phyloP scores from a whole-genome alignment of 2,329 filamentous ascomycete genomes.

The Stemphylium vesicarium region DNA sequence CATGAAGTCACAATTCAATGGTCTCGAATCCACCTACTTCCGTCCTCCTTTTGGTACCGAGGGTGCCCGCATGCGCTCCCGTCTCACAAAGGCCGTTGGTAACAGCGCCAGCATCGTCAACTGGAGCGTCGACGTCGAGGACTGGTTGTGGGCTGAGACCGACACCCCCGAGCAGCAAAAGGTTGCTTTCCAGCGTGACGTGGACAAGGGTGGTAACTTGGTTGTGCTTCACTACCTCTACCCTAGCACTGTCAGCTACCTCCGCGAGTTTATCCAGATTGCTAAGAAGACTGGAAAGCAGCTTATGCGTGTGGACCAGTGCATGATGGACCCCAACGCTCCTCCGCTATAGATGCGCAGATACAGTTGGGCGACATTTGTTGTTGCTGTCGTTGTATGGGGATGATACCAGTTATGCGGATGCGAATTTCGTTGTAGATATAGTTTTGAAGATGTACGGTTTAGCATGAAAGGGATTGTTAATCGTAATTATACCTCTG shows the following conservation, averaged over 20 bases:
- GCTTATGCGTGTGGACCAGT: constrained; percentile 71
- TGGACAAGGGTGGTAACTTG: constrained; percentile 67
- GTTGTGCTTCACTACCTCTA: constrained; percentile 75
- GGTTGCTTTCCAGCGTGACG: constrained; percentile 68
- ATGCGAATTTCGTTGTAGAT: no score
- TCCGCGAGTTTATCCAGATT: constrained; percentile 68
- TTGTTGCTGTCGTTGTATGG: neutral
- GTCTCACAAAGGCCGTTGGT: constrained; percentile 58
- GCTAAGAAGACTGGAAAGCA: constrained; percentile 69
- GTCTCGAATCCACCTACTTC: constrained; percentile 61
- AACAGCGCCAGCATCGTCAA: constrained; percentile 65
- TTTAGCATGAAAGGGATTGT: no score
- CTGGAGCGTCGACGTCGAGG: constrained; percentile 74
- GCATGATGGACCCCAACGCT: constrained; percentile 67
- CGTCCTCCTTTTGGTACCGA: constrained; percentile 73
- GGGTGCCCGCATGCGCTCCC: constrained; percentile 69
- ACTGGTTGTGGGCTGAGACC: constrained; percentile 70
- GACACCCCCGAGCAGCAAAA: constrained; percentile 70
- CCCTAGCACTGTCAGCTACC: constrained; percentile 67
- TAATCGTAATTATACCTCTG: no score
- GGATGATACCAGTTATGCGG: neutral
- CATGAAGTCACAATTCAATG: constrained; percentile 49
- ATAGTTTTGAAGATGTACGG: no score
- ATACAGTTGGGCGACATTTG: no score
- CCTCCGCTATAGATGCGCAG: constrained; percentile 41